Conservation (phyloP, 257 asterid genomes). For the Lavandula angustifolia region DNA sequence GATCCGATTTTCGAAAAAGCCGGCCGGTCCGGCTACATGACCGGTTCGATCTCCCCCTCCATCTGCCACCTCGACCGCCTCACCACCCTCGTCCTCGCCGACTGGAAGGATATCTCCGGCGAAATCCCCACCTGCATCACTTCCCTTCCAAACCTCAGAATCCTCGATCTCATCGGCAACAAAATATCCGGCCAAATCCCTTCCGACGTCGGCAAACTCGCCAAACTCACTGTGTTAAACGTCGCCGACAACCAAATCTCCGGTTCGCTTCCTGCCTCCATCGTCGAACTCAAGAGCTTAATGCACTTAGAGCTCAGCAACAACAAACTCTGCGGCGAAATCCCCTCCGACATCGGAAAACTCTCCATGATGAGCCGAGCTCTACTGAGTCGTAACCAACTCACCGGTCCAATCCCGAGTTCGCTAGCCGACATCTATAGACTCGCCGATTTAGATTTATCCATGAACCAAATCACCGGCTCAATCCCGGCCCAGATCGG, state of each 20-base stretch:
- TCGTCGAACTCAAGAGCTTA: constrained; percentile 59
- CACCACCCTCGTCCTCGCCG: constrained; percentile 80
- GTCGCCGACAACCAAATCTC: constrained; percentile 82
- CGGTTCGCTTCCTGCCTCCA: constrained; percentile 63
- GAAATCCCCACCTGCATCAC: constrained; percentile 72
- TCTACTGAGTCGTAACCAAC: constrained; percentile 63
- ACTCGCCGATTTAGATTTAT: constrained; percentile 80
- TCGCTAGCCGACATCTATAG: constrained; percentile 57
- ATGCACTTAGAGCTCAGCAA: constrained; percentile 83
- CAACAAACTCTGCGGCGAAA: constrained; percentile 62
- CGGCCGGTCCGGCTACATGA: constrained; percentile 95
- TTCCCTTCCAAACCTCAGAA: constrained; percentile 54
- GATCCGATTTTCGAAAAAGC: constrained; percentile 81
- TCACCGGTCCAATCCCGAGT: constrained; percentile 71
- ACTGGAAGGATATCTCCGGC: constrained; percentile 90
- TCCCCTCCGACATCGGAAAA: constrained; percentile 75
- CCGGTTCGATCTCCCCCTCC: constrained; percentile 72
- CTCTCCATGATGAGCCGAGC: constrained; percentile 90
- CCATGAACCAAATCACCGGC: constrained; percentile 69
- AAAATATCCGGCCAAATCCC: constrained; percentile 78
- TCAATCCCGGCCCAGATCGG: constrained; percentile 69
- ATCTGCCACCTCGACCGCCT: constrained; percentile 76
- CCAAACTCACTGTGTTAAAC: constrained; percentile 68
- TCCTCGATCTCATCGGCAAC: constrained; percentile 83
- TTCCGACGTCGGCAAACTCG: constrained; percentile 60